Base-by-base conservation (phyloP, 805 yeast genomes). In the Metschnikowia lunata region DNA sequence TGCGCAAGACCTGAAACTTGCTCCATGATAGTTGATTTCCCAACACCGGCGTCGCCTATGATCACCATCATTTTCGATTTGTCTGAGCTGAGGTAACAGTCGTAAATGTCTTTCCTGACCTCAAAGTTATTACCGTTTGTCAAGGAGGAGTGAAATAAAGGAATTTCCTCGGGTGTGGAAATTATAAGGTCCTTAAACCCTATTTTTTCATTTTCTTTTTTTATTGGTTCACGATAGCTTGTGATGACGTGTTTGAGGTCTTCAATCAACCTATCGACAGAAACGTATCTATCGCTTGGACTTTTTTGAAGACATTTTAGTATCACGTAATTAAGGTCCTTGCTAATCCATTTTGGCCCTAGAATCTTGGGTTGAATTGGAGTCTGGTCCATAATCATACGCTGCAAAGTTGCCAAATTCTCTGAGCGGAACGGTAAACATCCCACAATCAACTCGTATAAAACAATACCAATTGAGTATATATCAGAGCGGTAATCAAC, bases 401-500 rank as follows among this genome's bases (percentile, higher is more conserved):
- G 54, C 4, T 69, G 63, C 14, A 75, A 47, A 28, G 67, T 66
- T 4, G 64, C 50, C 1, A 73, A 65, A 47, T 67, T 74, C 9
- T 66, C 61, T 1, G 71, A 61, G 29, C 61, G 61, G 51, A 76
- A 74, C 0, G 79, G 80, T 2, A 72, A 52, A 11, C 61, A 57
- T 1, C 79, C 78, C 12, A 73, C 64, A 10, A 76, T 44, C n/a
- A 74, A 45, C 42, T 76, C 78, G 48, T 77, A 76, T 14, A 77
- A 45, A 7, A 76, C 68, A n/a, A 76, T 64, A 31, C 82, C 82
- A 8, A 75, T 40, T 27, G 76, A 64, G 55, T 76, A 77, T 37
- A 74, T 62, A 53, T 77, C 81, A 0, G 80, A 65, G 37, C 77
- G 60, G 51, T 59, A 68, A 47, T 76, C 79, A 15, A 72, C 75